Evolutionary conservation across 148 eudicot species (phyloP).

Genomic region (Rhododendron ferrugineum): DNA sequence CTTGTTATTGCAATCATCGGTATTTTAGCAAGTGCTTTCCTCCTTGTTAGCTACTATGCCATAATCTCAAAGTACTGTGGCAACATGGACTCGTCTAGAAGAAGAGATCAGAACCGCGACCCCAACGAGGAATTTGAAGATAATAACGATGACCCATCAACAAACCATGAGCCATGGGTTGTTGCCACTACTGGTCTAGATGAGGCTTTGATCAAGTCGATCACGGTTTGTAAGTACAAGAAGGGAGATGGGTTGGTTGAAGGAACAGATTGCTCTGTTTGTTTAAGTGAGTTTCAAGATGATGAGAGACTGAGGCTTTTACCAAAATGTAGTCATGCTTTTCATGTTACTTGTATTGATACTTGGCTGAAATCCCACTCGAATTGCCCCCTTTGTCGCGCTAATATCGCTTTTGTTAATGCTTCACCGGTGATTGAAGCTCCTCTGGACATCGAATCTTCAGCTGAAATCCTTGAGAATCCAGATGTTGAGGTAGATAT

Average conservation of each 20-base stretch:
- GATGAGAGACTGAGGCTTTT: conserved; percentile 60
- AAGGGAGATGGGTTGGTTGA: conserved; percentile 41
- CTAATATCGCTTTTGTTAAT: conserved; percentile 36
- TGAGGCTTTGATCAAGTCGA: conserved; percentile 55
- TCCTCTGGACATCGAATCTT: background rate
- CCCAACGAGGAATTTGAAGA: conserved; percentile 25
- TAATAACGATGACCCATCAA: conserved; percentile 20
- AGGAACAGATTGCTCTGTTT: conserved; percentile 58
- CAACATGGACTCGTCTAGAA: conserved; percentile 20
- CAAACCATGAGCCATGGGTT: conserved; percentile 53
- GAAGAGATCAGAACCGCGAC: conserved; percentile 18
- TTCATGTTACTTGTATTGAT: conserved; percentile 75
- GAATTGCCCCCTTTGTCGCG: conserved; percentile 80
- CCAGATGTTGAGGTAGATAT: conserved; percentile 1
- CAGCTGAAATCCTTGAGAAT: conserved; percentile 1
- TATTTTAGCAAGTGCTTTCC: conserved; percentile 68
- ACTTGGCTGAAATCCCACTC: conserved; percentile 82
- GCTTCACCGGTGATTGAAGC: conserved; percentile 9
- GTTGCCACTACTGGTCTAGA: conserved; percentile 49
- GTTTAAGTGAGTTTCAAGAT: conserved; percentile 63
- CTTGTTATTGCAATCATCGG: conserved; percentile 76
- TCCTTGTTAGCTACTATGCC: conserved; percentile 71
- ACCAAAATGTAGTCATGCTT: conserved; percentile 83
- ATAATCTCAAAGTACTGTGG: conserved; percentile 61
- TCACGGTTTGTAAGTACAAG: conserved; percentile 51